Conservation (phyloP, 2,329 filamentous ascomycete species). For the Talaromyces funiculosus region DNA sequence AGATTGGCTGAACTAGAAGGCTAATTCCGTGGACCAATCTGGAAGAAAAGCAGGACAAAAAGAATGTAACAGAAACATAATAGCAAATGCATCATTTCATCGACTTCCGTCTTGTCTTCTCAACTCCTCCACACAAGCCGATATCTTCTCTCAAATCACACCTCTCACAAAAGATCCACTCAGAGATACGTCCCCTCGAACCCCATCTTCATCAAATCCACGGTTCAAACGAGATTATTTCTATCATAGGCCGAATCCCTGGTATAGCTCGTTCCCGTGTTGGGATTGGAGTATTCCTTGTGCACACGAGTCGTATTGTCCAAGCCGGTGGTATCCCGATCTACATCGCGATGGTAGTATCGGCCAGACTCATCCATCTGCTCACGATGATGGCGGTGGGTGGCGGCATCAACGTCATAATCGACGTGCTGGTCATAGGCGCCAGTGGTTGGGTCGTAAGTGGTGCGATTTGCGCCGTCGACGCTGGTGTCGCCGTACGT, state of each 20-base stretch:
- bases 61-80: background rate
- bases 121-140: background rate
- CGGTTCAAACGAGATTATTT: constrained; percentile 7
- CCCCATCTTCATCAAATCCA: constrained; percentile 7
- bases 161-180: background rate
- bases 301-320: constrained; percentile 27
- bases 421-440: constrained; percentile 33
- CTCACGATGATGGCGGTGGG: constrained; percentile 28
- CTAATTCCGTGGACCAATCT: background rate
- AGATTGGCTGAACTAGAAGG: background rate
- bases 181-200: constrained; percentile 9
- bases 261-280: constrained; percentile 30
- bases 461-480: constrained; percentile 14
- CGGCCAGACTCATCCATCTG: constrained; percentile 24
- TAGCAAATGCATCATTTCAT: background rate
- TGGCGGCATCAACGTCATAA: constrained; percentile 23
- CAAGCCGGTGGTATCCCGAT: constrained; percentile 19
- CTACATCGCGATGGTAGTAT: constrained; percentile 31
- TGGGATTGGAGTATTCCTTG: constrained; percentile 30
- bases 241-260: constrained; percentile 26
- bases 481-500: constrained; percentile 11
- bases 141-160: background rate
- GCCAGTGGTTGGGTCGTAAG: constrained; percentile 17
- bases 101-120: background rate
- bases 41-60: background rate